Percentiles rank a stretch among this genome's conserved stretches.
phyloP scores from a whole-genome alignment of 2,329 filamentous ascomycete species.

The Pseudophaeomoniella oleicola region DNA sequence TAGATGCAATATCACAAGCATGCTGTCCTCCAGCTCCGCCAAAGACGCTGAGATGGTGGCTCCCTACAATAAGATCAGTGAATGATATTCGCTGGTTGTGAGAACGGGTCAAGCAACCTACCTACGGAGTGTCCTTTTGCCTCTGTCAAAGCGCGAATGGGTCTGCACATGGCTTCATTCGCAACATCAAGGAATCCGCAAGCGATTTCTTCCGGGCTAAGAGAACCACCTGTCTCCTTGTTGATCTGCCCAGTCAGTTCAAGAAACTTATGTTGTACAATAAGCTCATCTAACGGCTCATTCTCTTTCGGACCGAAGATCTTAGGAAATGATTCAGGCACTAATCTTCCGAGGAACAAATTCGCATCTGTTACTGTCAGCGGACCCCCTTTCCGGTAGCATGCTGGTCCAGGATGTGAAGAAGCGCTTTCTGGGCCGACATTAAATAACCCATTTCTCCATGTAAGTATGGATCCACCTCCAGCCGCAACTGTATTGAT shows the following conservation, averaged over 20 bases:
- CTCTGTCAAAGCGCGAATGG: conserved; percentile 15
- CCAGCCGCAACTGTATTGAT: conserved; percentile 81
- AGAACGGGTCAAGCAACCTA: background rate
- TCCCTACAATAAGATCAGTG: conserved; percentile 13
- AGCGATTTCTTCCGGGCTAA: conserved; percentile 22
- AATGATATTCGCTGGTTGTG: background rate
- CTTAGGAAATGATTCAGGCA: conserved; percentile 70
- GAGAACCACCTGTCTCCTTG: conserved; percentile 13
- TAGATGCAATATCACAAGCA: conserved; percentile 25
- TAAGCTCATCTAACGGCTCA: conserved; percentile 38
- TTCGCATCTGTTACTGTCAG: conserved; percentile 92
- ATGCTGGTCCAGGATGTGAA: conserved; percentile 79
- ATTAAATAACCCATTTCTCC: conserved; percentile 72
- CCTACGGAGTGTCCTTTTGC: conserved; percentile 7
- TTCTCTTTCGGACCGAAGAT: conserved; percentile 81
- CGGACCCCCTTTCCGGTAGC: conserved; percentile 79
- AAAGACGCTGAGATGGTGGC: conserved; percentile 16
- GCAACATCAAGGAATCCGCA: conserved; percentile 27
- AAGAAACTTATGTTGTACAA: conserved; percentile 24
- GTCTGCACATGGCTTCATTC: conserved; percentile 25
- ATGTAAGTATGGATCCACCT: conserved; percentile 51
- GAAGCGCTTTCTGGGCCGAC: conserved; percentile 82
- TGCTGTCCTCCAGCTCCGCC: conserved; percentile 23
- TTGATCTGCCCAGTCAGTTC: conserved; percentile 30
- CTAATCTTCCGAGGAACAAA: conserved; percentile 57